These are phyloP conservation scores for Boletus fagicola DNA, from an alignment of 768 basidiomycete species.

Conservation along the genomic window DNA sequence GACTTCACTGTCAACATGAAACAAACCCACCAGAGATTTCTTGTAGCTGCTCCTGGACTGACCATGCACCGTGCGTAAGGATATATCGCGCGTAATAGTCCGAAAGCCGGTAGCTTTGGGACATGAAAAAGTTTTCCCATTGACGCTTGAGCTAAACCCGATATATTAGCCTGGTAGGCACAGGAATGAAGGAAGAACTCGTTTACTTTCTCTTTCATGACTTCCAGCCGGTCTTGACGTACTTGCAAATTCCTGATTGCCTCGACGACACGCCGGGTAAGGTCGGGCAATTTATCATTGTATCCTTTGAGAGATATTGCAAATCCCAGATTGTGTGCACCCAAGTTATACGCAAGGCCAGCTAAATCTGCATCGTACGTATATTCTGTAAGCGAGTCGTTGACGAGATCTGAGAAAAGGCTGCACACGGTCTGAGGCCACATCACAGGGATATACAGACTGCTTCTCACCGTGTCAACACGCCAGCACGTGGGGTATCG, in stretches of 20 bases:
- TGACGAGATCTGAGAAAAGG: constrained; percentile 80
- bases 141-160: constrained; percentile 60
- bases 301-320: constrained; percentile 75
- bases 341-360: constrained; percentile 73
- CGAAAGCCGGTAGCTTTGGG: constrained; percentile 76
- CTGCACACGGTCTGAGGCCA: constrained; percentile 35
- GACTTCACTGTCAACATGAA: background rate
- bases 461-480: constrained; percentile 62
- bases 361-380: constrained; percentile 92
- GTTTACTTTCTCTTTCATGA: constrained; percentile 81
- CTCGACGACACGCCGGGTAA: constrained; percentile 70
- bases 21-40: constrained; percentile 66
- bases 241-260: constrained; percentile 64
- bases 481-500: constrained; percentile 62
- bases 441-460: background rate
- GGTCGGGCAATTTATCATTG: constrained; percentile 83
- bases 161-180: background rate
- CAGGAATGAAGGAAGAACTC: constrained; percentile 11
- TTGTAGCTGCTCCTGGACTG: constrained; percentile 69
- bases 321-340: constrained; percentile 62
- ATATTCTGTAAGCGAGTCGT: constrained; percentile 86
- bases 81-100: constrained; percentile 74
- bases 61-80: constrained; percentile 71
- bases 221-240: constrained; percentile 66
- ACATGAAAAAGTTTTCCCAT: constrained; percentile 85